Evolutionary conservation across 495 filamentous ascomycete species (phyloP).

Genomic region (Penicillium psychrofluorescens): DNA sequence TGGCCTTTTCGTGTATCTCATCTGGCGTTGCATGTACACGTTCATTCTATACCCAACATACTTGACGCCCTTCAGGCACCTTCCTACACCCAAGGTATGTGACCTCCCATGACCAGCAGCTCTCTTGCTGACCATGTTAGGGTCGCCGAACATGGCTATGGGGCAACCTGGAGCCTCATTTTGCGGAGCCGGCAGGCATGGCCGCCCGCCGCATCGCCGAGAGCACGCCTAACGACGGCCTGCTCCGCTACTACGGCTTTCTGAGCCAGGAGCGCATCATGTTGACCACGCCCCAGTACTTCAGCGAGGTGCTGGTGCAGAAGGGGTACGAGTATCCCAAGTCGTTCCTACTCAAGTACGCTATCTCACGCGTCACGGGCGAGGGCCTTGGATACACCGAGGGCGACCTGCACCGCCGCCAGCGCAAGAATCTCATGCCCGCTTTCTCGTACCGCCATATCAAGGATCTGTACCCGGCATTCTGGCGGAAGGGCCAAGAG

Average conservation of each 20-base stretch:
- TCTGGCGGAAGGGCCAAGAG: conserved; percentile 50
- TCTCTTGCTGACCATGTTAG: too few relatives aligned
- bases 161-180: too few relatives aligned
- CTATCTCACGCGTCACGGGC: conserved; percentile 11
- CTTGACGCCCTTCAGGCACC: too few relatives aligned
- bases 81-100: too few relatives aligned
- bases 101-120: too few relatives aligned
- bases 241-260: conserved; percentile 17
- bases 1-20: too few relatives aligned
- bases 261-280: conserved; percentile 17
- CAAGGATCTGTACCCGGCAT: conserved; percentile 63
- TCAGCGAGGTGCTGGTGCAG: conserved; percentile 14
- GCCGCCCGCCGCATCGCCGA: too few relatives aligned
- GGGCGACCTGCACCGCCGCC: conserved; percentile 23
- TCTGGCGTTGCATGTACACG: too few relatives aligned
- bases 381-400: conserved; percentile 17
- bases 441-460: conserved; percentile 66
- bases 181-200: too few relatives aligned
- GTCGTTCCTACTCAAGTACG: conserved; percentile 6
- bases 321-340: conserved; percentile 20
- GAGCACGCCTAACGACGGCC: conserved; percentile 17
- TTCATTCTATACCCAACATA: too few relatives aligned
- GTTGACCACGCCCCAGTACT: conserved; percentile 11
- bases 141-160: too few relatives aligned
- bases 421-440: conserved; percentile 59